Conservation (phyloP, 2,329 filamentous ascomycete genomes). For the Tolypocladium inflatum region DNA sequence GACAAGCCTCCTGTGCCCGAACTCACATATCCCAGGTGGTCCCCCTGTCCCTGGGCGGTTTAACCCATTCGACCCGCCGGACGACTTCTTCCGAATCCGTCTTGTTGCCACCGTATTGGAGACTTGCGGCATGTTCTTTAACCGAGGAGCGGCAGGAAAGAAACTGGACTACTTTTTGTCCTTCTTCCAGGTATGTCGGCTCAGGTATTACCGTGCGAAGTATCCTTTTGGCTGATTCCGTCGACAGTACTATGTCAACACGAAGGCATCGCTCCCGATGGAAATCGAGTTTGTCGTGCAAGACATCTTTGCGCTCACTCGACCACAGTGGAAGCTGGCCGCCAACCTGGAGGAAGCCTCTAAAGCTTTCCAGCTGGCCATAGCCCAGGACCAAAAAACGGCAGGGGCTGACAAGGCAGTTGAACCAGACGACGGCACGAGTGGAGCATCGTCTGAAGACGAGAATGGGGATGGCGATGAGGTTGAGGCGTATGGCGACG, state of each 20-base stretch:
- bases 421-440: constrained; percentile 66
- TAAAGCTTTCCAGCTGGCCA: constrained; percentile 75
- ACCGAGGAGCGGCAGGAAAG: constrained; percentile 85
- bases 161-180: constrained; percentile 96
- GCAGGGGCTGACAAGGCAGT: constrained; percentile 58
- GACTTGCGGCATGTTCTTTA: constrained; percentile 93
- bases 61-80: constrained; percentile 74
- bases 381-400: constrained; percentile 80
- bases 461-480: constrained; percentile 60
- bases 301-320: constrained; percentile 75
- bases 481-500: constrained; percentile 50
- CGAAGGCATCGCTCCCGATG: constrained; percentile 85
- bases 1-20: not conserved
- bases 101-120: constrained; percentile 83
- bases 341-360: constrained; percentile 74
- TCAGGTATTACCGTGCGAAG: not conserved
- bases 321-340: constrained; percentile 88
- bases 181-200: constrained; percentile 64
- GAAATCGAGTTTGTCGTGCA: constrained; percentile 96
- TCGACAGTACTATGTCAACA: constrained; percentile 79
- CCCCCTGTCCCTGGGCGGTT: constrained; percentile 69
- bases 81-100: constrained; percentile 94
- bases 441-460: constrained; percentile 66
- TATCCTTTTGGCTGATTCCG: not conserved
- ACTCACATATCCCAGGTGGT: constrained; percentile 42